Conservation (phyloP, 768 basidiomycete genomes). For the Rhizopogon rudus region DNA sequence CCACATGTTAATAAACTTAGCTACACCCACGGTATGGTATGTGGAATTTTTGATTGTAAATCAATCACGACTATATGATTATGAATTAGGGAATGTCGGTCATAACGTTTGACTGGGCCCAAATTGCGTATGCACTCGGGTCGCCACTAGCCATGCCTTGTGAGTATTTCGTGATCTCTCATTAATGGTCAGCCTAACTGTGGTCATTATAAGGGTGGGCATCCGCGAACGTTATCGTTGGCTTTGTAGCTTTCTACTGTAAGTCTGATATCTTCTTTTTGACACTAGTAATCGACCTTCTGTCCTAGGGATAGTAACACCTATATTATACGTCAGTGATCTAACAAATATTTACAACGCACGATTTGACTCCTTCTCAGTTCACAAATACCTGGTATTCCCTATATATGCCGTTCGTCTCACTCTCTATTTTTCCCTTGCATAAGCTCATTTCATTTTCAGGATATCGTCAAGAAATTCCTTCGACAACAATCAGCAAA, state of each 20-base stretch:
- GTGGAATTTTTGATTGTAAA: constrained; percentile 2
- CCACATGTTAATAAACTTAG: constrained; percentile 8
- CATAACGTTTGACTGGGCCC: constrained; percentile 79
- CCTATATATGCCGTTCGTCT: constrained; percentile 52
- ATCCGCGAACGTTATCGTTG: constrained; percentile 61
- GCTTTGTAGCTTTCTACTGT: constrained; percentile 74
- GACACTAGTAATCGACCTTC: neutral
- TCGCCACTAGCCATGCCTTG: constrained; percentile 69
- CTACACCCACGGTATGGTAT: constrained; percentile 42
- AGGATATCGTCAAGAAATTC: constrained; percentile 58
- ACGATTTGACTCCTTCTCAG: constrained; percentile 12
- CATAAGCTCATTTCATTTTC: constrained; percentile 1
- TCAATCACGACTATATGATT: neutral
- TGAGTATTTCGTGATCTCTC: constrained; percentile 6
- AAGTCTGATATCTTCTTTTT: constrained; percentile 2
- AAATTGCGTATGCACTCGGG: constrained; percentile 40
- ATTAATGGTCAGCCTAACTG: neutral
- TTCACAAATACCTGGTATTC: constrained; percentile 63
- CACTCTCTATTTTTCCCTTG: neutral
- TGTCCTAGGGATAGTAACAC: constrained; percentile 25
- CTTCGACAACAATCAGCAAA: constrained; percentile 52
- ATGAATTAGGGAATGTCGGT: constrained; percentile 53
- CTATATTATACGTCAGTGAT: constrained; percentile 44
- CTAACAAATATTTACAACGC: constrained; percentile 31
- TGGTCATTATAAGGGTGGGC: constrained; percentile 55